phyloP scores from a whole-genome alignment of 768 basidiomycete genomes.

The Clitopilus hobsonii region DNA sequence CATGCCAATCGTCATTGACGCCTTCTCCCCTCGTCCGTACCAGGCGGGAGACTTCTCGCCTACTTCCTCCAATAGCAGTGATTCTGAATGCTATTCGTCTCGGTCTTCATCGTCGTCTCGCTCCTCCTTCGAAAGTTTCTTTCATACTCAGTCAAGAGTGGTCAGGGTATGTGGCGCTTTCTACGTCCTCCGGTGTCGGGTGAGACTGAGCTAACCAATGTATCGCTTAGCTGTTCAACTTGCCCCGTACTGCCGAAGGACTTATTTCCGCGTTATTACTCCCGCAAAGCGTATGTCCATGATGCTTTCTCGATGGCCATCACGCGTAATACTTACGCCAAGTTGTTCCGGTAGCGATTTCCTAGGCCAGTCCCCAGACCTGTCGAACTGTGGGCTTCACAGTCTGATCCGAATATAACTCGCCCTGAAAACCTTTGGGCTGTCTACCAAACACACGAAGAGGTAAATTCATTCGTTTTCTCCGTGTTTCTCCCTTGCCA shows the following conservation, averaged over 20 bases:
- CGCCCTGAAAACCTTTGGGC: slow-evolving; percentile 42
- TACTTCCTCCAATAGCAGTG: slow-evolving; percentile 27
- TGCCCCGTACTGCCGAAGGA: slow-evolving; percentile 31
- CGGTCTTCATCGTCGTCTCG: slow-evolving; percentile 12
- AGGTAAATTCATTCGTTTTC: slow-evolving; percentile 31
- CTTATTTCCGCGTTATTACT: slow-evolving; percentile 34
- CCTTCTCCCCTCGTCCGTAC: slow-evolving; percentile 22
- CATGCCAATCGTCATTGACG: slow-evolving; percentile 12
- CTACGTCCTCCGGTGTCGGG: slow-evolving; percentile 6
- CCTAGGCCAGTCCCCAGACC: slow-evolving; percentile 27
- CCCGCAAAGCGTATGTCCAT: slow-evolving; percentile 28
- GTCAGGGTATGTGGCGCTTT: slow-evolving; percentile 38
- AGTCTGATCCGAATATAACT: slow-evolving; percentile 23
- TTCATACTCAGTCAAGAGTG: slow-evolving; percentile 48
- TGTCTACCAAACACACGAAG: slow-evolving; percentile 55
- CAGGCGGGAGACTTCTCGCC: slow-evolving; percentile 23
- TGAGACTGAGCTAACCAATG: slow-evolving; percentile 5
- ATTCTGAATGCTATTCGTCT: slow-evolving; percentile 17
- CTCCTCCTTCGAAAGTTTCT: slow-evolving; percentile 34
- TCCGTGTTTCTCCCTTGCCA: too few relatives aligned
- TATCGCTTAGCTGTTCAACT: slow-evolving; percentile 29
- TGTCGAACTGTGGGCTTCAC: slow-evolving; percentile 44
- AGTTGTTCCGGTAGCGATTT: slow-evolving; percentile 12
- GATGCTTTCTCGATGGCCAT: slow-evolving; percentile 14
- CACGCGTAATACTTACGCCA: slow-evolving; percentile 14